phyloP scores from a whole-genome alignment of 192 early-diverging fungal species.

The Podila clonocystis region DNA sequence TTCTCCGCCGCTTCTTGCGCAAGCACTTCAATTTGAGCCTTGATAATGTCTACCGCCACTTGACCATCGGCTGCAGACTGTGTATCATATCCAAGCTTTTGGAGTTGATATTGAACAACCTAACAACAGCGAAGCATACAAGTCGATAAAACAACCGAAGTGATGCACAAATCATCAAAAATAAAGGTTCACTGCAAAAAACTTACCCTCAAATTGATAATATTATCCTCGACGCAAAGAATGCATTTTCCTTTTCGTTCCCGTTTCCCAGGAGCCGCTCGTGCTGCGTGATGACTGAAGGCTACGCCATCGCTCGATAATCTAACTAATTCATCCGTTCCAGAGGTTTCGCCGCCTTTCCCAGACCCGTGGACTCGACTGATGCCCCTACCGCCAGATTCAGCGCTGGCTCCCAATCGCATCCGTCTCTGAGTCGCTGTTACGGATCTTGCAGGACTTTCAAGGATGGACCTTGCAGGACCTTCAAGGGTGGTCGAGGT shows the following conservation, averaged over 20 bases:
- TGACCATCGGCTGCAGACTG: slow-evolving; percentile 64
- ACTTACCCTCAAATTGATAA: slow-evolving; percentile 62
- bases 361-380: too few relatives aligned
- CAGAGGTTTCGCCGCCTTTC: neutral
- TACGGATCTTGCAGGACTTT: too few relatives aligned
- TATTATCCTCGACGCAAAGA: slow-evolving; percentile 59
- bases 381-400: too few relatives aligned
- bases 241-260: slow-evolving; percentile 34
- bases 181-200: neutral
- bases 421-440: too few relatives aligned
- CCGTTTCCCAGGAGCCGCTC: slow-evolving; percentile 32
- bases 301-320: slow-evolving; percentile 20
- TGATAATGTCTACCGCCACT: slow-evolving; percentile 62
- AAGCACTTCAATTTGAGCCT: slow-evolving; percentile 18
- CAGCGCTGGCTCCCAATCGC: too few relatives aligned
- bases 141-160: neutral
- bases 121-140: slow-evolving; percentile 1
- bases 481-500: too few relatives aligned
- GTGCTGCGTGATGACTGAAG: slow-evolving; percentile 20
- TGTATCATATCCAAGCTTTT: slow-evolving; percentile 59
- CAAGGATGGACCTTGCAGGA: too few relatives aligned
- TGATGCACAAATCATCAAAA: neutral
- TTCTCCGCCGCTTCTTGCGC: slow-evolving; percentile 16
- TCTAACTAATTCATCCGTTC: slow-evolving; percentile 9
- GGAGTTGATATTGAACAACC: slow-evolving; percentile 65